A percentile compares a stretch with the other conserved stretches of the same genome.
Conservation (phyloP, 2,329 filamentous ascomycete genomes). For the Fusarium piperis region DNA sequence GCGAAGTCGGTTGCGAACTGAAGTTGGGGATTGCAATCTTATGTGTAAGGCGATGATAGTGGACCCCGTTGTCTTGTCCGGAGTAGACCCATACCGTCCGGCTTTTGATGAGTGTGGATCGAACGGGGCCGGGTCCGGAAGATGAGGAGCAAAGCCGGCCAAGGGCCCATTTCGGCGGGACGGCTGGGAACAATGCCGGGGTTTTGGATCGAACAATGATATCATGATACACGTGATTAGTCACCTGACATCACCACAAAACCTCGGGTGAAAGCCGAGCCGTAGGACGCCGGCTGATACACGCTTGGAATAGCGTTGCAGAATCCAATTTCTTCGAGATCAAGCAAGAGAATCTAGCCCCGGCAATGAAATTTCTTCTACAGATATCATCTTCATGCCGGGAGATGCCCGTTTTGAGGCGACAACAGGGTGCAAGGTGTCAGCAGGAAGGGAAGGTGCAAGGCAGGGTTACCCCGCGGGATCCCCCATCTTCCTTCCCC, state of each 20-base stretch:
- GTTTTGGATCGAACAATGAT: background rate
- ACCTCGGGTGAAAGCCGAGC: background rate
- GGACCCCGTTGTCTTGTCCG: background rate
- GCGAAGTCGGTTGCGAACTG: background rate
- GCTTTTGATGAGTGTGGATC: background rate
- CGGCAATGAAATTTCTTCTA: background rate
- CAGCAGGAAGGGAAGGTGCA: no score
- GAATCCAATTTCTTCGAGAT: background rate
- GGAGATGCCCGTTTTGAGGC: background rate
- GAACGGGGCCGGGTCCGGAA: background rate
- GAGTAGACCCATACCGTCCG: background rate
- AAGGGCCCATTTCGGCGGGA: background rate
- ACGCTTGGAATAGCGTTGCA: background rate
- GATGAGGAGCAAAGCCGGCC: background rate
- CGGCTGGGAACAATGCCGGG: background rate
- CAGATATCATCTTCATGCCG: background rate
- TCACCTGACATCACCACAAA: background rate
- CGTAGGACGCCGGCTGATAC: background rate
- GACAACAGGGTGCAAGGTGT: constrained; percentile 1
- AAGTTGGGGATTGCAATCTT: background rate
- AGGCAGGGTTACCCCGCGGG: constrained; percentile 34
- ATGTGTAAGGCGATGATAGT: background rate
- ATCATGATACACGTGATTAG: background rate
- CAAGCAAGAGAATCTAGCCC: background rate
- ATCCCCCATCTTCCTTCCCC: constrained; percentile 16